phyloP scores from a whole-genome alignment of 2,329 filamentous ascomycete species.

The Penicillium oxalicum region DNA sequence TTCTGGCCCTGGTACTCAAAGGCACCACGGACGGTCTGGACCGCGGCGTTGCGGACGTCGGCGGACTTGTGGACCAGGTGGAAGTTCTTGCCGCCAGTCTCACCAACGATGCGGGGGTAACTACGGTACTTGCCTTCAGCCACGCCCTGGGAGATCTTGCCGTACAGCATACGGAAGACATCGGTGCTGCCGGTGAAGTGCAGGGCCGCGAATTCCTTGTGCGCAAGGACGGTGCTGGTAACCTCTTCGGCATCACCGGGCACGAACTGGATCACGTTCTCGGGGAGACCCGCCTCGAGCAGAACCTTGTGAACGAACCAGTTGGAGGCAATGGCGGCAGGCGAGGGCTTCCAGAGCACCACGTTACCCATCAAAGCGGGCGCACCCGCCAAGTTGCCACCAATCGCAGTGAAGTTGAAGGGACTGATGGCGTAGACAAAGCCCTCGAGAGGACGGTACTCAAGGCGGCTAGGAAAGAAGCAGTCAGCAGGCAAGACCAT shows the following conservation, averaged over 20 bases:
- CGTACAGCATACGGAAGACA: slow-evolving; percentile 84
- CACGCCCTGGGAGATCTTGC: slow-evolving; percentile 74
- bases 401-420: slow-evolving; percentile 97
- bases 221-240: slow-evolving; percentile 68
- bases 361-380: slow-evolving; percentile 91
- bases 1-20: slow-evolving; percentile 93
- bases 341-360: slow-evolving; percentile 94
- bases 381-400: slow-evolving; percentile 74
- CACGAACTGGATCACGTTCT: slow-evolving; percentile 87
- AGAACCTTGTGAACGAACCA: slow-evolving; percentile 88
- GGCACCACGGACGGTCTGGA: slow-evolving; percentile 77
- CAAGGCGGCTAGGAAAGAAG: slow-evolving; percentile 53
- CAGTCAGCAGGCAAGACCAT: background rate
- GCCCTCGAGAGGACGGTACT: slow-evolving; percentile 84
- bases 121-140: slow-evolving; percentile 74
- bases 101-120: slow-evolving; percentile 84
- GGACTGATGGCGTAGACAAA: slow-evolving; percentile 93
- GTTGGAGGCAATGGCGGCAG: slow-evolving; percentile 80
- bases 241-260: slow-evolving; percentile 82
- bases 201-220: slow-evolving; percentile 78
- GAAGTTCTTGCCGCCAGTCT: slow-evolving; percentile 93
- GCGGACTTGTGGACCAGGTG: slow-evolving; percentile 74
- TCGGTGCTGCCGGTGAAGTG: slow-evolving; percentile 92
- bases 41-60: slow-evolving; percentile 69
- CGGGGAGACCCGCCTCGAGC: slow-evolving; percentile 81